Percentiles rank a stretch among this genome's conserved stretches.
phyloP scores from a whole-genome alignment of 306 rosid genomes.

The Vigna angularis region DNA sequence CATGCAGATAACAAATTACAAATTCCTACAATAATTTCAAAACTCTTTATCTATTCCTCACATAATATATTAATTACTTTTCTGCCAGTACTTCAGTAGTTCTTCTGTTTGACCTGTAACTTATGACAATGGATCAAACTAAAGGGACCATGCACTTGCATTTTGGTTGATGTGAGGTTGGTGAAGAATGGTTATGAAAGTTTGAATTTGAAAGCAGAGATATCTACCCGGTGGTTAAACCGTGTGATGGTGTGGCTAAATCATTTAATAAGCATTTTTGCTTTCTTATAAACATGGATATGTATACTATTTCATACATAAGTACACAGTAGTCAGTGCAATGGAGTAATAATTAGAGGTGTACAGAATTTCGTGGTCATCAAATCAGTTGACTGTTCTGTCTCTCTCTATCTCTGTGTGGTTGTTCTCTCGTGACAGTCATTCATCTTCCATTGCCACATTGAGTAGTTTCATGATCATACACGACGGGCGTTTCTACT shows the following conservation, averaged over 20 bases:
- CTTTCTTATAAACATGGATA: slow-evolving; percentile 1
- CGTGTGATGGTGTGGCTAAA: neutral
- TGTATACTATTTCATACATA: no score
- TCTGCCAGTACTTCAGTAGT: neutral
- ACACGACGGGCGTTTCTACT: neutral
- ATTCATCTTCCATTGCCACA: neutral
- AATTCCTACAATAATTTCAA: neutral
- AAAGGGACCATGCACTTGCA: neutral
- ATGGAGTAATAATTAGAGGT: neutral
- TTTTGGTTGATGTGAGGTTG: slow-evolving; percentile 43
- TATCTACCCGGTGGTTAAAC: neutral
- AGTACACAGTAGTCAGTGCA: neutral
- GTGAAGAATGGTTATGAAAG: slow-evolving; percentile 42
- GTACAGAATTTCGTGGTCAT: slow-evolving; percentile 25
- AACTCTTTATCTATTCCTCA: neutral
- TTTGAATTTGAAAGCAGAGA: slow-evolving; percentile 41
- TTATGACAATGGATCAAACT: neutral
- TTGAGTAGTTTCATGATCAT: neutral
- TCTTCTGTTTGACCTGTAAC: neutral
- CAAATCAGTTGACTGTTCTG: neutral
- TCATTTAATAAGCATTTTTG: neutral
- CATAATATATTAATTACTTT: neutral
- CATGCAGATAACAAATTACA: slow-evolving; percentile 20
- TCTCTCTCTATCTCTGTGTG: neutral
- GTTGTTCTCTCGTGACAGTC: neutral